Evolutionary conservation across 192 early-diverging fungal species (phyloP), one percentile per base, ranked within the genome.

Genomic region (Mycoemilia scoparia): DNA sequence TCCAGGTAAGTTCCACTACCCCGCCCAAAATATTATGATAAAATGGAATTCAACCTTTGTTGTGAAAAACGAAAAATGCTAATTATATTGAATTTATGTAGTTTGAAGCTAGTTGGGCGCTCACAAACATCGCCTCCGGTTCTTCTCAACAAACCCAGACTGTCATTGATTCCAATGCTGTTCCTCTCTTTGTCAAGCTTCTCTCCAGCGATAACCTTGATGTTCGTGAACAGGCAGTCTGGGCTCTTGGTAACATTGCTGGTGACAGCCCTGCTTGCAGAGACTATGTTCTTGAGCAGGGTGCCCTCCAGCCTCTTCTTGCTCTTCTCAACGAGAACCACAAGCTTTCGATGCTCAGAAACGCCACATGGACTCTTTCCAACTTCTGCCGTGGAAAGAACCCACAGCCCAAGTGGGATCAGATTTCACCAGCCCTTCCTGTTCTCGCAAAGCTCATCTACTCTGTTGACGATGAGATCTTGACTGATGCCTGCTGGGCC

Each of bases 401-500:
- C 54, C 93, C 89, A 24, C 87, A 84, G 49, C 91, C 95, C 12
- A 70, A 78, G 14, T 96, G 91, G 95, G 43, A 45, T 1, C 53
- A 84, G 80, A 91, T 97, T 54, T 46, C 68, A 14, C 82, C 82
- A 10, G 82, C 84, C 28, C 67, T 98, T 28, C 76, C 82, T 3
- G 73, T 85, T 14, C 76, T 98, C 18, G 78, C 89, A 31, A 87
- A 86, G 49, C 67, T 98, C 21, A 74, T 98, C 33, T 73, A 86
- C 57, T 74, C 83, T 10, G 70, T 65, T 13, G 95, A 98, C 55
- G 87, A 90, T 29, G 93, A 98, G 48, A 73, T 98, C 15, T 64
- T 96, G 49, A 92, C 87, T 10, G 93, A 96, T 54, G 83, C 93
- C n/a, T 96, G 91, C 71, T 98, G 93, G 93, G 93, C 93, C 13